phyloP scores from a whole-genome alignment of 257 asterid species.

The Petrea volubilis region DNA sequence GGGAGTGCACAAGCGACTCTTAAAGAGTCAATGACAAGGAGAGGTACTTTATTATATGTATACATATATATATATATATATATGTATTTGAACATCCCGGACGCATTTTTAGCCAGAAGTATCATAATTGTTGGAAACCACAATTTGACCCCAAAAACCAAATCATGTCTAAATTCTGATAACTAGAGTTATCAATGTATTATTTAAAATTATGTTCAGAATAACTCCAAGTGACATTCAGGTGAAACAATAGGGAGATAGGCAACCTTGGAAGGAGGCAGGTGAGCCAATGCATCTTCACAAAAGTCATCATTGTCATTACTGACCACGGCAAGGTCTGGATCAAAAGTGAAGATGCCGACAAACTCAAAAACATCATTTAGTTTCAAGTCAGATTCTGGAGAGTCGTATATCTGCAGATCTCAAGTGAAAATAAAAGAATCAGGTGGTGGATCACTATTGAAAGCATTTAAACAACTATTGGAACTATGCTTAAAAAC shows the following conservation, averaged over 20 bases:
- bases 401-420: constrained; percentile 77
- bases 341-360: constrained; percentile 73
- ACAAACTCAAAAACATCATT: constrained; percentile 92
- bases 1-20: neutral
- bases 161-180: too few species aligned
- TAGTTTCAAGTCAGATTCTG: constrained; percentile 72
- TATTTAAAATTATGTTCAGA: too few species aligned
- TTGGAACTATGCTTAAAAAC: constrained; percentile 1
- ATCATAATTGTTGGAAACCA: neutral
- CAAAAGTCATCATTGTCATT: constrained; percentile 49
- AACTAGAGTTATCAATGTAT: too few species aligned
- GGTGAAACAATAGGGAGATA: neutral
- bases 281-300: constrained; percentile 54
- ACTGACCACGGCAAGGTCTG: constrained; percentile 43
- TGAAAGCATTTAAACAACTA: neutral
- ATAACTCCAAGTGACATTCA: too few species aligned
- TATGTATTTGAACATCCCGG: neutral
- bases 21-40: too few species aligned
- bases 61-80: too few species aligned
- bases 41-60: too few species aligned
- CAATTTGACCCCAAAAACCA: neutral
- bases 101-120: neutral
- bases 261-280: constrained; percentile 70
- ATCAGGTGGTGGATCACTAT: neutral
- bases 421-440: constrained; percentile 17